phyloP scores from a whole-genome alignment of 106 monocot genomes.

The Chionographis japonica region DNA sequence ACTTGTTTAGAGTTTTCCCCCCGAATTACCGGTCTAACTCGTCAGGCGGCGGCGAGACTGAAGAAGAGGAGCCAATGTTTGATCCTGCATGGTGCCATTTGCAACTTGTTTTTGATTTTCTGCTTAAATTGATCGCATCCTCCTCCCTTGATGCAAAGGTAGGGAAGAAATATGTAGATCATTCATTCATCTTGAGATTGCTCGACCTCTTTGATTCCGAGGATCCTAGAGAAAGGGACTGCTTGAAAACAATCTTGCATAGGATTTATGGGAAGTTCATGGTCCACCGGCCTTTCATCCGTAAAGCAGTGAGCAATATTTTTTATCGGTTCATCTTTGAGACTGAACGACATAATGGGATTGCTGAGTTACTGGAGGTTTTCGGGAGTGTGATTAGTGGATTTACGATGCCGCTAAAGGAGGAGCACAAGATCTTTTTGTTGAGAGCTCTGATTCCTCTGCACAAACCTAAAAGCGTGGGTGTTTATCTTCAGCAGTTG shows the following conservation, averaged over 20 bases:
- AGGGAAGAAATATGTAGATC: conserved; percentile 77
- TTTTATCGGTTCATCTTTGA: conserved; percentile 84
- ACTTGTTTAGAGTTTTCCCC: conserved; percentile 72
- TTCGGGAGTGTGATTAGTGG: conserved; percentile 91
- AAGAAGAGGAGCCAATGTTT: conserved; percentile 84
- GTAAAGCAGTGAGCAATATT: conserved; percentile 72
- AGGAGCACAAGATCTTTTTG: conserved; percentile 89
- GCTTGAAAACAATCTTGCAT: conserved; percentile 80
- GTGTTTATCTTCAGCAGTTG: conserved; percentile 76
- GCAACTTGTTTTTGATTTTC: conserved; percentile 74
- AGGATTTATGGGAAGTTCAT: conserved; percentile 86
- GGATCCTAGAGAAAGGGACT: conserved; percentile 86
- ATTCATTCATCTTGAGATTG: conserved; percentile 63
- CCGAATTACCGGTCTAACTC: conserved; percentile 47
- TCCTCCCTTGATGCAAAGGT: conserved; percentile 66
- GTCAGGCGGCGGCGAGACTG: conserved; percentile 52
- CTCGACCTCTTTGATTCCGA: conserved; percentile 89
- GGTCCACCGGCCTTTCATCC: conserved; percentile 85
- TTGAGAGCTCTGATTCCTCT: conserved; percentile 73
- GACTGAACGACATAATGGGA: conserved; percentile 79
- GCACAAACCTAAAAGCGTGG: conserved; percentile 72
- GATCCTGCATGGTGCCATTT: conserved; percentile 85
- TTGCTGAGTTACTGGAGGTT: conserved; percentile 78
- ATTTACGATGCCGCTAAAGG: conserved; percentile 80
- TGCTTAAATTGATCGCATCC: conserved; percentile 65